phyloP scores from a whole-genome alignment of 1,284 basidiomycete species.

The Xerocomus minutiporus region DNA sequence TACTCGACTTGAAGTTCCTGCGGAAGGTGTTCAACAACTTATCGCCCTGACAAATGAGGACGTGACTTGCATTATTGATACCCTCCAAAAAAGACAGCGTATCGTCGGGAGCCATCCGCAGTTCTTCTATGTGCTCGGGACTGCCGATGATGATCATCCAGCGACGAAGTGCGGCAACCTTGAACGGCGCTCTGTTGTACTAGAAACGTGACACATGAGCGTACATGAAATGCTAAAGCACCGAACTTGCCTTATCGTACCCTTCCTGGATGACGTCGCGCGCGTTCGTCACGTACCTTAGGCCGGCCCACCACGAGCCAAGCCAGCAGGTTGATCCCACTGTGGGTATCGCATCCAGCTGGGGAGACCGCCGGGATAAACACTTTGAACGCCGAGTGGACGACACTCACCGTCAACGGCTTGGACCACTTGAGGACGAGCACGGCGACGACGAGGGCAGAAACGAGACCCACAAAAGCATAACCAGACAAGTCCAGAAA shows the following conservation, averaged over 20 bases:
- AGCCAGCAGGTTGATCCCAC: slow-evolving; percentile 22
- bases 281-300: slow-evolving; percentile 10
- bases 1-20: not conserved
- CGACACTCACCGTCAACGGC: not conserved
- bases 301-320: slow-evolving; percentile 17
- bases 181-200: slow-evolving; percentile 41
- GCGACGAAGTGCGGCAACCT: slow-evolving; percentile 35
- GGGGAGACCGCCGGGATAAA: not conserved
- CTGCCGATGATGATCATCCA: slow-evolving; percentile 43
- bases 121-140: slow-evolving; percentile 37
- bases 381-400: too few relatives aligned
- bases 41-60: not conserved
- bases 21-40: not conserved
- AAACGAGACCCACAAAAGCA: not conserved
- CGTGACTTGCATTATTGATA: not conserved
- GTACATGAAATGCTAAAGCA: not conserved
- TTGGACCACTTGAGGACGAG: not conserved
- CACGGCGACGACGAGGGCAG: not conserved
- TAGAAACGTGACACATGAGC: slow-evolving; percentile 8
- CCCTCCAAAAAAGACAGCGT: not conserved
- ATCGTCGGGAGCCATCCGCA: slow-evolving; percentile 39
- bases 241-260: slow-evolving; percentile 17
- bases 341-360: slow-evolving; percentile 18
- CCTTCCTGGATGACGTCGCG: slow-evolving; percentile 20
- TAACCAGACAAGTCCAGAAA: not conserved